phyloP scores from a whole-genome alignment of 495 filamentous ascomycete species.

The Xeromyces bisporus region DNA sequence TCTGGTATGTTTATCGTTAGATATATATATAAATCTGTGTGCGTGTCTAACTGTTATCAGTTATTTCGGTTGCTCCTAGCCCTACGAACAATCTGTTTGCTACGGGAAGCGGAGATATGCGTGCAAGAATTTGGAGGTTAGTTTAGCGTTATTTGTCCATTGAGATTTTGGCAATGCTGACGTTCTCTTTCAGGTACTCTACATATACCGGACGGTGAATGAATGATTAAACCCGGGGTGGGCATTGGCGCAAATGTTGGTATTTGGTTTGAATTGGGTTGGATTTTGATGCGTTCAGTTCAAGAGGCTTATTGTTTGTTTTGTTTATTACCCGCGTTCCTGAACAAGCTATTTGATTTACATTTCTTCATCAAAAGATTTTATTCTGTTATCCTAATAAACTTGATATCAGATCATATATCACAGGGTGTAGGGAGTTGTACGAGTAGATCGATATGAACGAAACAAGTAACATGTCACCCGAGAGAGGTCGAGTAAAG shows the following conservation, averaged over 20 bases:
- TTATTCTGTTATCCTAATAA: neutral
- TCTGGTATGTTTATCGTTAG: conserved; percentile 35
- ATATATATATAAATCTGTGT: conserved; percentile 4
- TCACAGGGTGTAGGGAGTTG: too few relatives aligned
- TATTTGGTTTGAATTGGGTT: conserved; percentile 8
- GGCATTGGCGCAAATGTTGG: conserved; percentile 24
- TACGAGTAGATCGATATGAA: neutral
- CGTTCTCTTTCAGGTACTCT: conserved; percentile 20
- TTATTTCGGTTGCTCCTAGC: conserved; percentile 78
- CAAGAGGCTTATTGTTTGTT: neutral
- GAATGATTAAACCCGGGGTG: too few relatives aligned
- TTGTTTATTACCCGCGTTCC: neutral
- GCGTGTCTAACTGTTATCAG: conserved; percentile 20
- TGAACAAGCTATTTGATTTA: neutral
- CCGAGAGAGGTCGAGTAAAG: too few relatives aligned
- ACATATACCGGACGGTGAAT: conserved; percentile 30
- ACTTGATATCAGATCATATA: neutral
- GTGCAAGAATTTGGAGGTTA: conserved; percentile 78
- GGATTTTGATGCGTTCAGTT: neutral
- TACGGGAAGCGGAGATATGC: conserved; percentile 80
- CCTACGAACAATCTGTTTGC: conserved; percentile 66
- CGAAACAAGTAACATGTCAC: neutral
- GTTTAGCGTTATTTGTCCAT: conserved; percentile 11
- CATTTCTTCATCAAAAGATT: neutral
- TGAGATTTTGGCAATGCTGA: conserved; percentile 1